Evolutionary conservation across 768 basidiomycete genomes (phyloP), one percentile per base, ranked within the genome.

Genomic region (Xerocomus brunneocitrinus): DNA sequence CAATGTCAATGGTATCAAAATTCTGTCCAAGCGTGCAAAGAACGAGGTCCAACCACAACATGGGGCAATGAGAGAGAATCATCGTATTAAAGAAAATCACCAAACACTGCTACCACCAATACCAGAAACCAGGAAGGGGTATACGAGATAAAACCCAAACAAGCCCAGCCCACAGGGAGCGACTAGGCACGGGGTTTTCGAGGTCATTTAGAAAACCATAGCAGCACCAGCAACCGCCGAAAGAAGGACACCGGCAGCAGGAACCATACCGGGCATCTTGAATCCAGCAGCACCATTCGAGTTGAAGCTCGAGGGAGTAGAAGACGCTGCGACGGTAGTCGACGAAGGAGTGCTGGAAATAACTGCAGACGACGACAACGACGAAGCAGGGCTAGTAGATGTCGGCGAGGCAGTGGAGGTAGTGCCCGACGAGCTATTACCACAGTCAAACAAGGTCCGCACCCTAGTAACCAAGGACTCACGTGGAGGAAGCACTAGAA

Each of bases 191-290:
- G 3, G 25, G 24, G 3, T 32, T 49, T 43, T 30, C 27, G 0
- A 13, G 1, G 61, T 25, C 32, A 24, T 44, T 71, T 69, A 83
- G 60, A 82, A 72, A 42, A 78, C 69, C 54, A 75, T 60, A 13
- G 65, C 78, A 24, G 71, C 79, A 36, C 82, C 83, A 36, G 76
- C 81, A 36, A 77, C 61, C 0, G 71, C 76, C 19, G 80, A 79
- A 34, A 80, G 62, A 22, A 76, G 59, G 7, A 73, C 62, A 13
- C 67, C 71, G 3, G 69, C 72, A 27, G 68, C 45, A 12, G 71
- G 67, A 41, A 70, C 73, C 47, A 65, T 55, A 45, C 68, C 74
- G 49, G 52, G 55, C 46, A 58, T 30, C 56, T 70, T 75, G 57
- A 70, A 62, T 16, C 71, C 67, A 19, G 66, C 55, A 13, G 71